phyloP scores from a whole-genome alignment of 176 grass and related monocot species.

The Oryza nivara region DNA sequence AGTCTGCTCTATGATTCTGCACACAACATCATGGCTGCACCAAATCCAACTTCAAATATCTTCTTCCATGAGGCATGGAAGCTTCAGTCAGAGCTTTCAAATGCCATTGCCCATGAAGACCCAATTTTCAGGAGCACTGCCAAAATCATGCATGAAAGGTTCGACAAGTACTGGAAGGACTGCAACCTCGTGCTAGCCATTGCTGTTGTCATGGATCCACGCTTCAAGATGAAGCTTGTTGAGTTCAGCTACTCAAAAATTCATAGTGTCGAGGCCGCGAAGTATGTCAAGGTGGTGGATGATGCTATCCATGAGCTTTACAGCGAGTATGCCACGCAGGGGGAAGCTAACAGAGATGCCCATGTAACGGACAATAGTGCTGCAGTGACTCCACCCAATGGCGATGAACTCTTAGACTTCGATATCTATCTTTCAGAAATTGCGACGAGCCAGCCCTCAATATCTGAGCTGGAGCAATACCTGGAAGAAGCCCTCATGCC shows the following conservation, averaged over 20 bases:
- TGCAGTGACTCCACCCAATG: conserved; percentile 21
- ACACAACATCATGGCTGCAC: conserved; percentile 58
- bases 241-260: conserved; percentile 96
- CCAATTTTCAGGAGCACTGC: conserved; percentile 60
- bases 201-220: conserved; percentile 90
- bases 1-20: conserved; percentile 82
- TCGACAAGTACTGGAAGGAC: conserved; percentile 96
- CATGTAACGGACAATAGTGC: conserved; percentile 24
- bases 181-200: conserved; percentile 84
- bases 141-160: conserved; percentile 83
- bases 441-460: conserved; percentile 57
- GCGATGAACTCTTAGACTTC: conserved; percentile 73
- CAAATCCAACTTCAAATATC: conserved; percentile 77
- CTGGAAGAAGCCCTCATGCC: conserved; percentile 74
- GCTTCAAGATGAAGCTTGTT: conserved; percentile 94
- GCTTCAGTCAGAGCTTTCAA: conserved; percentile 72
- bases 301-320: conserved; percentile 77
- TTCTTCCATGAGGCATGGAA: conserved; percentile 95
- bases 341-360: conserved; percentile 43
- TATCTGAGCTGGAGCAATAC: conserved; percentile 81
- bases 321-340: conserved; percentile 65
- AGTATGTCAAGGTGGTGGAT: conserved; percentile 73
- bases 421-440: conserved; percentile 86
- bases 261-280: conserved; percentile 63
- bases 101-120: conserved; percentile 60